phyloP scores from a whole-genome alignment of 2,329 filamentous ascomycete species.

The Leptographium lundbergii region DNA sequence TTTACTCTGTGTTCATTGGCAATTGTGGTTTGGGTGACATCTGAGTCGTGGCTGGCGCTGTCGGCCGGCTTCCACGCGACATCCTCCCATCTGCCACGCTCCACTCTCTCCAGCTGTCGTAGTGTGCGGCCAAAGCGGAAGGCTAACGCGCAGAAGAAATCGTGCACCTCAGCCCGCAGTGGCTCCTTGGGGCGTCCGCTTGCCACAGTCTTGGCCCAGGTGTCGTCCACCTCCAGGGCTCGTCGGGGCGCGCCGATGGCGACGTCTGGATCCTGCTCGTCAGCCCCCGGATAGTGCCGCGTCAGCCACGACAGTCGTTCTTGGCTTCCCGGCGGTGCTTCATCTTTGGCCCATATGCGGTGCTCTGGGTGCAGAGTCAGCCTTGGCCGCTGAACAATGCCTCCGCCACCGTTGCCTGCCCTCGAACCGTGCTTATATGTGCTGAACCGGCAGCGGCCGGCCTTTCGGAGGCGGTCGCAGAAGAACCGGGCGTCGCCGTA shows the following conservation, averaged over 20 bases:
- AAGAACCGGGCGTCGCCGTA: constrained; percentile 19
- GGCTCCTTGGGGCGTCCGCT: constrained; percentile 1
- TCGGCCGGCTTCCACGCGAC: neutral
- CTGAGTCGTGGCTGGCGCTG: neutral
- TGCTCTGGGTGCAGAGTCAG: constrained; percentile 20
- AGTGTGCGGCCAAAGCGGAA: constrained; percentile 17
- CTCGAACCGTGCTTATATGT: neutral
- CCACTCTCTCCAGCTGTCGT: constrained; percentile 9
- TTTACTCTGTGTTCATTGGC: neutral
- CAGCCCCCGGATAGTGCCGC: neutral
- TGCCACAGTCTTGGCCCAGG: constrained; percentile 9
- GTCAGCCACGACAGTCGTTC: constrained; percentile 1
- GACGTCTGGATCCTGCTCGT: constrained; percentile 7
- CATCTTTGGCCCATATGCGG: constrained; percentile 6
- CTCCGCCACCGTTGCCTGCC: constrained; percentile 13
- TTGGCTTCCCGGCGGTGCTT: neutral
- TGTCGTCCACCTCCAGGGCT: constrained; percentile 5
- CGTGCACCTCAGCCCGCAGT: constrained; percentile 7
- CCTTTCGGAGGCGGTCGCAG: constrained; percentile 15
- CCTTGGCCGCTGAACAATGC: constrained; percentile 16
- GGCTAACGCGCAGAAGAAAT: constrained; percentile 16
- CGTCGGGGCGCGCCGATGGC: constrained; percentile 10
- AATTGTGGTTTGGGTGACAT: neutral
- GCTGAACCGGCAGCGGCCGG: constrained; percentile 12
- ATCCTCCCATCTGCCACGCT: constrained; percentile 1